phyloP scores from a whole-genome alignment of 176 grass and related monocot genomes.

The Paspalum vaginatum region DNA sequence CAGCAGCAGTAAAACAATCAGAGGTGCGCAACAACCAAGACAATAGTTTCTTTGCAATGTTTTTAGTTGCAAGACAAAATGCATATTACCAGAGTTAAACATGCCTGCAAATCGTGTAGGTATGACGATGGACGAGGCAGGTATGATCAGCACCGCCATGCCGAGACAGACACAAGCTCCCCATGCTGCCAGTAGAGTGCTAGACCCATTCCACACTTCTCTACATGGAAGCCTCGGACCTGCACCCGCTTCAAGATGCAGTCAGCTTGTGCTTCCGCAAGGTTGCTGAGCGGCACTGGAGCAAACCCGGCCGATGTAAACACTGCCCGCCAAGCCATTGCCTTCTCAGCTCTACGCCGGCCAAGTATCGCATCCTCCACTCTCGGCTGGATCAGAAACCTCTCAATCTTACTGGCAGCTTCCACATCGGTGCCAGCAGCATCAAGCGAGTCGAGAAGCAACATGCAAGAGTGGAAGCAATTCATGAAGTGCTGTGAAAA shows the following conservation, averaged over 20 bases:
- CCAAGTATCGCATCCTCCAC: conserved; percentile 55
- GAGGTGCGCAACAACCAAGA: conserved; percentile 31
- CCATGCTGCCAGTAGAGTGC: conserved; percentile 74
- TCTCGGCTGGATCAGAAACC: conserved; percentile 59
- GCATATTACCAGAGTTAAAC: conserved; percentile 36
- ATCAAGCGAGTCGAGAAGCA: conserved; percentile 68
- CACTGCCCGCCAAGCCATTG: conserved; percentile 48
- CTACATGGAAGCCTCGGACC: conserved; percentile 66
- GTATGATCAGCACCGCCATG: conserved; percentile 75
- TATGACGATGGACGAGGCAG: background rate
- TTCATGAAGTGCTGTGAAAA: conserved; percentile 64
- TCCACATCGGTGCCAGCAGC: conserved; percentile 51
- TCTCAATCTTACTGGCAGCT: conserved; percentile 53
- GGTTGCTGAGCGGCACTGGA: conserved; percentile 61
- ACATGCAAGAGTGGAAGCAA: conserved; percentile 63
- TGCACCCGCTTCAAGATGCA: conserved; percentile 70
- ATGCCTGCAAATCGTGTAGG: conserved; percentile 44
- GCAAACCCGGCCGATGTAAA: conserved; percentile 57
- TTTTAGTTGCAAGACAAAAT: conserved; percentile 39
- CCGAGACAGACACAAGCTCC: conserved; percentile 75
- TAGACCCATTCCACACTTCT: conserved; percentile 57
- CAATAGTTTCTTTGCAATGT: conserved; percentile 33
- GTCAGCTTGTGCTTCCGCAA: conserved; percentile 63
- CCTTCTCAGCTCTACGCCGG: conserved; percentile 37
- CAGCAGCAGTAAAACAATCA: conserved; percentile 21